Base-by-base conservation (phyloP, 148 eudicot species). In the Diospyros kaki region DNA sequence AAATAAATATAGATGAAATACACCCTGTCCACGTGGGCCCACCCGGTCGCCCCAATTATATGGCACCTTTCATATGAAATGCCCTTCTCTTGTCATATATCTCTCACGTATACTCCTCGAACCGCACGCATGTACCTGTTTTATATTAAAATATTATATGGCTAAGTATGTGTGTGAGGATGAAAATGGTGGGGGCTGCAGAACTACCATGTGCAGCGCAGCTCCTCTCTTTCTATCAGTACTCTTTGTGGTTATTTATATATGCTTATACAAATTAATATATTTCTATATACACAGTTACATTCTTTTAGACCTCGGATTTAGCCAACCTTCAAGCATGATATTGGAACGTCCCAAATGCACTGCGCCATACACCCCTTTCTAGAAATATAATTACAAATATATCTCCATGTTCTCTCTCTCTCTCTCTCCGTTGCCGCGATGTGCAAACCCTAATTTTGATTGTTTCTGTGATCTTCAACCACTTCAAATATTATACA, bases 311-410 rank as follows among this genome's bases (percentile, higher is more conserved):
- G 3, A 15, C 28, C 69, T 65, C 38, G 9, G 3, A 42, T 42
- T 42, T 46, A 65, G 15, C 68, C 17, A 65, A 28, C 28, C 51
- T 66, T 28, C 53, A 66, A 40, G 71, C 71, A 10, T 68, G 71
- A 68, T 7, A 68, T 50, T 50, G 71, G 56, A 28, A 18, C 43
- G 41, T 51, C 71, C 15, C 71, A 68, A 8, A 40, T n/a, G 50
- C 70, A 45, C 39, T 4, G 28, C 28, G 28, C 28, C 28, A 13
- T 6, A 13, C 68, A 42, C 17, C 69, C 44, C n/a, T 52, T 66
- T 66, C 44, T 44, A 18, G 43, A 52, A 43, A 18, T 38, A 50
- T 12, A 66, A 66, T 4, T 66, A 38, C 69, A 44, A 64, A 15
- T 9, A 5, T 12, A 13, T 41, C 48, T 43, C 10, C 39, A 39